Percentiles rank a stretch among this genome's conserved stretches.
Evolutionary conservation across 208 protist genomes (phyloP).

Genomic region (Wallacemonas sp.): DNA sequence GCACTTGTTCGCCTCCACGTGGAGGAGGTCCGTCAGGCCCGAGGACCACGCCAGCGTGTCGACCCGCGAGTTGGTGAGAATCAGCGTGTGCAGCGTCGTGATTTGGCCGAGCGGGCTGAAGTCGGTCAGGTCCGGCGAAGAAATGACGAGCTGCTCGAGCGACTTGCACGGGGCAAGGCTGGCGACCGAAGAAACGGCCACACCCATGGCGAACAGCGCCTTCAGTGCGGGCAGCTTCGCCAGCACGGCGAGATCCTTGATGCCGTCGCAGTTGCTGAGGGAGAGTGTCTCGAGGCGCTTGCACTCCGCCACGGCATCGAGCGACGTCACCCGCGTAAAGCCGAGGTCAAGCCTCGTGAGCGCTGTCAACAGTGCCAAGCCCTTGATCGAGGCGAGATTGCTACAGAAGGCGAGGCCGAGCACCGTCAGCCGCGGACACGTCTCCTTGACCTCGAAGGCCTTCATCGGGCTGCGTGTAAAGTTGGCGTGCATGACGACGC

Average conservation of each 20-base stretch:
- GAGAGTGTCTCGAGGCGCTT: slow-evolving; percentile 4
- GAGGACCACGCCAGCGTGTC: slow-evolving; percentile 1
- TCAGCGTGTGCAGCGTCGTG: not conserved
- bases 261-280: not conserved
- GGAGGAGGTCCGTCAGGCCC: not conserved
- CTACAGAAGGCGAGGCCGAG: slow-evolving; percentile 12
- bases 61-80: not conserved
- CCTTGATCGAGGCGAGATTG: not conserved
- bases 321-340: not conserved
- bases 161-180: not conserved
- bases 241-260: not conserved
- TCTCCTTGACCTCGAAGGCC: slow-evolving; percentile 5
- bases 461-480: slow-evolving; percentile 12
- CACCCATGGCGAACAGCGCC: slow-evolving; percentile 8
- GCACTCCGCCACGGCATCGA: slow-evolving; percentile 7
- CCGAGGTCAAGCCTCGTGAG: slow-evolving; percentile 1
- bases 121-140: not conserved
- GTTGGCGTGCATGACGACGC: not conserved
- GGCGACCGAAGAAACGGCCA: not conserved
- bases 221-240: not conserved
- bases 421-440: slow-evolving; percentile 1
- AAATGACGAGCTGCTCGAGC: slow-evolving; percentile 15
- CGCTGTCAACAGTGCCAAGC: not conserved
- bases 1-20: slow-evolving; percentile 6
- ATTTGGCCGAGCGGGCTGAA: slow-evolving; percentile 7